Base-by-base conservation (phyloP, 1,139 yeast genomes). In the Kluyveromyces sp. region DNA sequence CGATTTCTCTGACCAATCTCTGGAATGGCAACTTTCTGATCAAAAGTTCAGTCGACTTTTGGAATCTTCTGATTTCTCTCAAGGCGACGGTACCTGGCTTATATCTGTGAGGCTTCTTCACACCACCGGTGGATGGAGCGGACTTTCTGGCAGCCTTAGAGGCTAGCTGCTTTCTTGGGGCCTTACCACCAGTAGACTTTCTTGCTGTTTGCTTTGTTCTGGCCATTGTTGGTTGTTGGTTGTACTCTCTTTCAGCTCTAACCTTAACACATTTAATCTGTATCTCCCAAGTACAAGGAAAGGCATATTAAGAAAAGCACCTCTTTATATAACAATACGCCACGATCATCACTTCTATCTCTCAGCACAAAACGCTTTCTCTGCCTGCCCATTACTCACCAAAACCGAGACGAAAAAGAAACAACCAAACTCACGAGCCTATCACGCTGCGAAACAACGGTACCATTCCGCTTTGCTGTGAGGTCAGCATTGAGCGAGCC, bases 41-140 rank as follows among this genome's bases (percentile, higher is more conserved):
- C 70, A 89, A 80, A 51, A 89, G 78, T 74, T 89, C 97, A 65
- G 96, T 89, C 55, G 96, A 85, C 75, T 89, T 89, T 78, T 89
- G 96, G 81, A 89, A 89, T 78, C 96, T 87, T 83, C 96, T 87
- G 68, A 89, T 89, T 78, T 89, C 97, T 84, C 96, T 89, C 69
- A 89, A 84, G 64, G 97, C 97, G 67, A 89, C 96, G 67, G 96
- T 89, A 88, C 97, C 97, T 71, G 97, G 97, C 92, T 88, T 89
- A 78, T 88, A 89, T 84, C 97, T 87, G 87, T 89, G 97, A 60
- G 96, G 96, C 80, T 89, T 89, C 89, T 89, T 89, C 70, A 89
- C 96, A 82, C 96, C 97, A 70, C 96, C 96, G 56, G 96, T 81
- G 55, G 95, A 77, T 76, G 94, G 92, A 50, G 96, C 96, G 47